Evolutionary conservation across 1,139 yeast genomes (phyloP).

Genomic region (Magnusiomyces sp.): DNA sequence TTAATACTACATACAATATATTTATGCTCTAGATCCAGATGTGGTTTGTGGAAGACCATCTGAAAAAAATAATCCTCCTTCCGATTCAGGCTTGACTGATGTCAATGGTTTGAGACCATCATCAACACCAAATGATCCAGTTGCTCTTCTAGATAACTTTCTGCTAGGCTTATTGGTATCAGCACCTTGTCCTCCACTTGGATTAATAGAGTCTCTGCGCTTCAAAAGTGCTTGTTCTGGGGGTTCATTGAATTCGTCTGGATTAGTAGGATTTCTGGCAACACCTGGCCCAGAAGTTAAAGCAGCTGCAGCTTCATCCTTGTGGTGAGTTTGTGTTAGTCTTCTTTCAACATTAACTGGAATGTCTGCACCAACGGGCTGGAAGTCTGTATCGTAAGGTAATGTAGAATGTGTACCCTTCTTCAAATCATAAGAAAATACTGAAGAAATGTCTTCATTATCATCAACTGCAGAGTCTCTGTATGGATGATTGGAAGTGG

Average conservation of each 20-base stretch:
- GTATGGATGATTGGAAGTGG: no score
- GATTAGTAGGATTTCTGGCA: slow-evolving; percentile 30
- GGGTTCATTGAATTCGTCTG: slow-evolving; percentile 16
- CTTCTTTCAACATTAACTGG: slow-evolving; percentile 32
- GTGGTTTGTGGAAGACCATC: slow-evolving; percentile 32
- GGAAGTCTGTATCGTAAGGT: slow-evolving; percentile 27
- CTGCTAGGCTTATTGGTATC: slow-evolving; percentile 11
- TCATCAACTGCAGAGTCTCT: slow-evolving; percentile 6
- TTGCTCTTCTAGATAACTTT: slow-evolving; percentile 24
- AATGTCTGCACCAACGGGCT: slow-evolving; percentile 29
- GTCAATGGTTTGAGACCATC: slow-evolving; percentile 25
- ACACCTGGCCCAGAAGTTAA: slow-evolving; percentile 27
- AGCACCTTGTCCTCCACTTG: neutral
- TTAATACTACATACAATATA: no score
- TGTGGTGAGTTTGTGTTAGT: slow-evolving; percentile 31
- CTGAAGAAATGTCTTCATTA: slow-evolving; percentile 23
- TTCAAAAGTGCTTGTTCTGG: slow-evolving; percentile 22
- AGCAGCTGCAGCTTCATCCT: slow-evolving; percentile 24
- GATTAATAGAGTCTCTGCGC: slow-evolving; percentile 26
- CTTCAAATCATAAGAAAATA: slow-evolving; percentile 31
- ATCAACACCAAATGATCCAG: slow-evolving; percentile 30
- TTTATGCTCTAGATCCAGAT: no score
- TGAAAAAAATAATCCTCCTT: slow-evolving; percentile 27
- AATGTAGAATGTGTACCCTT: slow-evolving; percentile 29
- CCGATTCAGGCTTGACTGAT: slow-evolving; percentile 15